phyloP scores from a whole-genome alignment of 2,329 filamentous ascomycete genomes.

The Trichoderma oligosporum region DNA sequence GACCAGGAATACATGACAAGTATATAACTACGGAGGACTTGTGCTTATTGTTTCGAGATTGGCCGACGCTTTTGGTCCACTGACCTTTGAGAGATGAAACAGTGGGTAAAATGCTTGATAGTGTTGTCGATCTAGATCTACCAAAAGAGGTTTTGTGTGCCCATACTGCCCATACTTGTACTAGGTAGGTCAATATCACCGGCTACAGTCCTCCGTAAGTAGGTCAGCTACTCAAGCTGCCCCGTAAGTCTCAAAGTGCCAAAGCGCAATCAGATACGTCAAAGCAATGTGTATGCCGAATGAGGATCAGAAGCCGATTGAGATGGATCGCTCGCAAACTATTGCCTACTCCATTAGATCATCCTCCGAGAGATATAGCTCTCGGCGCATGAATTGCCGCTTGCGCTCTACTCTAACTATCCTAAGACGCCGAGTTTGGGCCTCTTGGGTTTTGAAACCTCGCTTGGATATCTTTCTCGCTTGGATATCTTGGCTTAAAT shows the following conservation, averaged over 20 bases:
- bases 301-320: background rate
- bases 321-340: slow-evolving; percentile 12
- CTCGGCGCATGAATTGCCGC: background rate
- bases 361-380: background rate
- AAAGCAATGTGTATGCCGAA: background rate
- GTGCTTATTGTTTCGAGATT: too few species aligned
- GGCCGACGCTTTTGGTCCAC: slow-evolving; percentile 11
- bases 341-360: background rate
- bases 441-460: background rate
- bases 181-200: too few species aligned
- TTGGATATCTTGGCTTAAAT: slow-evolving; percentile 3
- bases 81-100: slow-evolving; percentile 3
- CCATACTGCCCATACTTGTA: too few species aligned
- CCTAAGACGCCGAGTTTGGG: background rate
- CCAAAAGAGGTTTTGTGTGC: background rate
- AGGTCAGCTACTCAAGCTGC: background rate
- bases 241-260: background rate
- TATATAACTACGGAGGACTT: too few species aligned
- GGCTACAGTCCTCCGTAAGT: too few species aligned
- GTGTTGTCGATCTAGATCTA: slow-evolving; percentile 13
- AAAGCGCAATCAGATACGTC: too few species aligned
- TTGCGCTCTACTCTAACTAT: background rate
- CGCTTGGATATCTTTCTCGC: slow-evolving; percentile 2
- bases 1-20: too few species aligned
- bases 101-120: slow-evolving; percentile 10